phyloP scores from a whole-genome alignment of 371 early-diverging fungal genomes.

The Mucor mucedo region DNA sequence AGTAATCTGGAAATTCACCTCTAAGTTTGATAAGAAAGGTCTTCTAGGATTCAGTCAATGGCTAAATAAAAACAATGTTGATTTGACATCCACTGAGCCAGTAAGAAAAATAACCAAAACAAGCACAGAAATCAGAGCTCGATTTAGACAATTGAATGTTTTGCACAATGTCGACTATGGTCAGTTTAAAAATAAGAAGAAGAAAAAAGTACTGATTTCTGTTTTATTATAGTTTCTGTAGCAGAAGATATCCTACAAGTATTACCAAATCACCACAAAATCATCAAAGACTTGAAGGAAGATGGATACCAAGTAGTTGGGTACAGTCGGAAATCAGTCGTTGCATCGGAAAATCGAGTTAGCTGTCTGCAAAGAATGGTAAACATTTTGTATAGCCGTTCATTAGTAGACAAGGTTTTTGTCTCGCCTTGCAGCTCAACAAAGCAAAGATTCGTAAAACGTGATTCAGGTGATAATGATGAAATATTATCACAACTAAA shows the following conservation, averaged over 20 bases:
- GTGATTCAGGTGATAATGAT: slow-evolving; percentile 11
- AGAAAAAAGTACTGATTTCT: background rate
- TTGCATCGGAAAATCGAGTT: slow-evolving; percentile 11
- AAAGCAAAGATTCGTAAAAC: slow-evolving; percentile 9
- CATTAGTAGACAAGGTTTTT: background rate
- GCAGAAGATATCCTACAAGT: slow-evolving; percentile 1
- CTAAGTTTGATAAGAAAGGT: background rate
- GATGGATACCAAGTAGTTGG: slow-evolving; percentile 14
- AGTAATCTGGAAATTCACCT: no score
- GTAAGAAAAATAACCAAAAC: slow-evolving; percentile 19
- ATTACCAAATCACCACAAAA: background rate
- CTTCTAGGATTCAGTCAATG: slow-evolving; percentile 20
- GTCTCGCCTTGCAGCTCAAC: background rate
- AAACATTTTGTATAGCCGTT: slow-evolving; percentile 15
- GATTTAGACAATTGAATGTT: slow-evolving; percentile 10
- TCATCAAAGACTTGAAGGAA: background rate
- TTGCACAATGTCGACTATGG: slow-evolving; percentile 9
- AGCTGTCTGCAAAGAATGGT: slow-evolving; percentile 20
- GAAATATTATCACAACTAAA: slow-evolving; percentile 8
- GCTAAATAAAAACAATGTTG: slow-evolving; percentile 11
- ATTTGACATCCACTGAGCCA: slow-evolving; percentile 5
- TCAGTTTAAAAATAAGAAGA: slow-evolving; percentile 13
- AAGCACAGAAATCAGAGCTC: background rate
- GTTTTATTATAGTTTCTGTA: slow-evolving; percentile 6
- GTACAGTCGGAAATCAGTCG: slow-evolving; percentile 19